Percentiles rank a stretch among this genome's conserved stretches.
These are phyloP conservation scores for Hibiscus tridactylites DNA, from an alignment of 345 rosid genomes.

Conservation along the genomic window DNA sequence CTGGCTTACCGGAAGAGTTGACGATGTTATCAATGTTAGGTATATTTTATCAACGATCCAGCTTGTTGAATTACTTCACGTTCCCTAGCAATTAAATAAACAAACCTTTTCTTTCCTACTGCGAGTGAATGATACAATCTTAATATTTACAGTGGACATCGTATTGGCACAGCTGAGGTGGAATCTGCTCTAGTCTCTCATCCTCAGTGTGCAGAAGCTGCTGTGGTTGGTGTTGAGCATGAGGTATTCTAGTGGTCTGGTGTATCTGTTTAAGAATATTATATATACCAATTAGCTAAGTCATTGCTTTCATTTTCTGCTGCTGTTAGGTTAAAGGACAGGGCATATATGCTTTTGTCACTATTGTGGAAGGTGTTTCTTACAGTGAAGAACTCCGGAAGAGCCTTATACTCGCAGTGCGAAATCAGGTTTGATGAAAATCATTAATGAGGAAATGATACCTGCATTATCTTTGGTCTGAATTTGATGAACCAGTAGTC, in stretches of 20 bases:
- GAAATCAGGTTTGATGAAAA: conserved; percentile 55
- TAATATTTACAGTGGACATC: conserved; percentile 71
- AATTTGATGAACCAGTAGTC: not conserved
- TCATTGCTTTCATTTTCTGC: conserved; percentile 1
- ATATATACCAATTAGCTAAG: not conserved
- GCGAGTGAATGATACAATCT: not conserved
- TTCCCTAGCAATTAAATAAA: not conserved
- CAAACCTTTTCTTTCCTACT: not conserved
- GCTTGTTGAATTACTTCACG: not conserved
- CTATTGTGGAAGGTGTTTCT: conserved; percentile 79
- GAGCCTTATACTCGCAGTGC: conserved; percentile 58
- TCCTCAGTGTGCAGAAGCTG: conserved; percentile 96
- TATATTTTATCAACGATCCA: conserved; percentile 13
- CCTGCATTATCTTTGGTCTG: not conserved
- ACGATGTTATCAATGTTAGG: conserved; percentile 92
- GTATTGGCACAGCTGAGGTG: conserved; percentile 97
- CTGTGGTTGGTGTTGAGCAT: conserved; percentile 92
- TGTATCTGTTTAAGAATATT: not conserved
- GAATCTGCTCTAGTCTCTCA: conserved; percentile 98
- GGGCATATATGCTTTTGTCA: conserved; percentile 94
- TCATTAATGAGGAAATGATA: not conserved
- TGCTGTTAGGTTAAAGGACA: conserved; percentile 74
- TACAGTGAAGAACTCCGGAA: conserved; percentile 85
- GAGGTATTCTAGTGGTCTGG: conserved; percentile 40
- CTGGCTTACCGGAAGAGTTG: conserved; percentile 62